These are phyloP conservation scores for Brasilioporus rufonigricans DNA, from an alignment of 768 basidiomycete species.

Conservation along the genomic window DNA sequence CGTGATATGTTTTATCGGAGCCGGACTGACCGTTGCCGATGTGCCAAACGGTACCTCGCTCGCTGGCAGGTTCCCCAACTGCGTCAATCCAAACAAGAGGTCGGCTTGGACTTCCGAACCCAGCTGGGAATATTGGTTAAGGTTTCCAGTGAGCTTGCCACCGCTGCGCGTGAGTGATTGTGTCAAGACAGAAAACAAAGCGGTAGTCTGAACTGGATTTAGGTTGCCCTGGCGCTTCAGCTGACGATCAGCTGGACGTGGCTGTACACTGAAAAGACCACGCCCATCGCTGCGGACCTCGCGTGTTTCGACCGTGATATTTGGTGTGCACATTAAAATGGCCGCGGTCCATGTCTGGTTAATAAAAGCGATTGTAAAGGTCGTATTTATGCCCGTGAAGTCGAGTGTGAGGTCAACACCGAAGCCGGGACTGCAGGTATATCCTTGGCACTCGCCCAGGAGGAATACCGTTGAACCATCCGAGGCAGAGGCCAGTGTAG, in stretches of 20 bases:
- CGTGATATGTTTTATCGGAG: constrained; percentile 17
- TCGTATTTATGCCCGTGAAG: constrained; percentile 8
- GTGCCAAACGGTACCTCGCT: background rate
- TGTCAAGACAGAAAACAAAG: constrained; percentile 23
- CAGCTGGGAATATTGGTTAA: background rate
- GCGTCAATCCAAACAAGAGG: constrained; percentile 19
- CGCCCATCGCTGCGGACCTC: constrained; percentile 23
- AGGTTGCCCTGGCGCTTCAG: constrained; percentile 25
- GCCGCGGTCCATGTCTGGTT: constrained; percentile 25
- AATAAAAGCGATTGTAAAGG: constrained; percentile 11
- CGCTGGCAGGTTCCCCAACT: constrained; percentile 12
- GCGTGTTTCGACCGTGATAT: constrained; percentile 25
- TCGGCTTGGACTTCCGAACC: constrained; percentile 20
- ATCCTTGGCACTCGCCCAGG: constrained; percentile 19
- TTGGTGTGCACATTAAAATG: constrained; percentile 21
- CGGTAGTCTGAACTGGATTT: constrained; percentile 20
- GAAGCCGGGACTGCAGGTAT: constrained; percentile 5
- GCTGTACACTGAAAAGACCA: constrained; percentile 19
- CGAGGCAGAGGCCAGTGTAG: constrained; percentile 11
- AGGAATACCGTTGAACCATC: constrained; percentile 26
- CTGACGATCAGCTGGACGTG: constrained; percentile 4
- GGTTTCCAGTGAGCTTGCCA: background rate
- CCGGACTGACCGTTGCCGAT: background rate
- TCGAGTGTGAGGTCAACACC: constrained; percentile 9
- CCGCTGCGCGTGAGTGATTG: constrained; percentile 3